Evolutionary conservation across 169 alveolate species (phyloP).

Genomic region (Plasmodium cynomolgi): DNA sequence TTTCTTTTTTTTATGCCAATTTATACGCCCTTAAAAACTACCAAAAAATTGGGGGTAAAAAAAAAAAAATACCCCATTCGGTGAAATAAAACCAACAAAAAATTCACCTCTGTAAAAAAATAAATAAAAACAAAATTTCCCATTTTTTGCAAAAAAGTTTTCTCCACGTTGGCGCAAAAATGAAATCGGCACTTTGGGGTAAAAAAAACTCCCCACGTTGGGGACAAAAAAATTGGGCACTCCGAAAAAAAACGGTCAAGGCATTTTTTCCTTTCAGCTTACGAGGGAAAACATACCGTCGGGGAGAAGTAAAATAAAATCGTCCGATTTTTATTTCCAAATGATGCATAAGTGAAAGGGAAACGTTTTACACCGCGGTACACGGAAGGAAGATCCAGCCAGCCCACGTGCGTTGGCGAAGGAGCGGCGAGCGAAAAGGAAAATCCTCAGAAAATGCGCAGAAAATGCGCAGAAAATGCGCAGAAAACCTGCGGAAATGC

Average conservation of each 20-base stretch:
- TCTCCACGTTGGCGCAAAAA: too few relatives aligned
- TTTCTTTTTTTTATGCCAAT: not conserved
- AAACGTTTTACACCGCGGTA: not conserved
- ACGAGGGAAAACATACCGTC: not conserved
- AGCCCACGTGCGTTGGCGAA: not conserved
- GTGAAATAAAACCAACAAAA: not conserved
- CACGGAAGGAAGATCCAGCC: not conserved
- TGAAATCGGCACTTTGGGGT: too few relatives aligned
- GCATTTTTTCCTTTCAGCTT: not conserved
- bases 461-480: not conserved
- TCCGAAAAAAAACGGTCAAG: not conserved
- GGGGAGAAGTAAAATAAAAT: not conserved
- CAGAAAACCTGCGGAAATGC: not conserved
- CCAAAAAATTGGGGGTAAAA: not conserved
- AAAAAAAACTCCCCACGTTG: not conserved
- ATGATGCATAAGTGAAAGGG: not conserved
- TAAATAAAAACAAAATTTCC: not conserved
- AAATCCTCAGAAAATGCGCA: not conserved
- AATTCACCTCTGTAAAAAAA: not conserved
- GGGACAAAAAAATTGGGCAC: not conserved
- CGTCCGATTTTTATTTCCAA: not conserved
- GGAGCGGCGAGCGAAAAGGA: not conserved
- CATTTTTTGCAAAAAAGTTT: not conserved
- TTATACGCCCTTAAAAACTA: not conserved
- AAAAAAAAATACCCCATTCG: not conserved